phyloP scores from a whole-genome alignment of 2,329 filamentous ascomycete genomes.

The Ophiocordyceps unilateralis region DNA sequence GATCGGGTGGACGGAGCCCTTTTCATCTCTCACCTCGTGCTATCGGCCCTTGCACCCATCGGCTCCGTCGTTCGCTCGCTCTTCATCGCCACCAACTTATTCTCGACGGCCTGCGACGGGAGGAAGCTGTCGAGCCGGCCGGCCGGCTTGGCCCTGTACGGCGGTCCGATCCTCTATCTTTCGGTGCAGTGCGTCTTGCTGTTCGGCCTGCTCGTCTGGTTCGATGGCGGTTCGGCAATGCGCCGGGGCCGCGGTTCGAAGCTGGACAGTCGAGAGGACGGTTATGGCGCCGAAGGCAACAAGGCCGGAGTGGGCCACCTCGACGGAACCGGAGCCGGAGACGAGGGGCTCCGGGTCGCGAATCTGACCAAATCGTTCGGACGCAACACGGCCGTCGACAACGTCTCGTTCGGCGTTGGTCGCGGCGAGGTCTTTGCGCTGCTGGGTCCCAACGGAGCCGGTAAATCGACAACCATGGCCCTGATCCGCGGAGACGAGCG shows the following conservation, averaged over 20 bases:
- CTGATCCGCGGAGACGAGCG: constrained; percentile 78
- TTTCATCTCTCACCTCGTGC: constrained; percentile 54
- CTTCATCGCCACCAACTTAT: constrained; percentile 66
- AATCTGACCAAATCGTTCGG: constrained; percentile 70
- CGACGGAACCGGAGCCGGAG: constrained; percentile 5
- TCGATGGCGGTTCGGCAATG: constrained; percentile 44
- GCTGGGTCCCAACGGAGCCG: constrained; percentile 79
- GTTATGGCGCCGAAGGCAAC: background rate
- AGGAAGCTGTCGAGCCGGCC: constrained; percentile 49
- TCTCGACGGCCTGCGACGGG: constrained; percentile 60
- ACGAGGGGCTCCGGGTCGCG: constrained; percentile 59
- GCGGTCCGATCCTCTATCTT: constrained; percentile 72
- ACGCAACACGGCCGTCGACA: constrained; percentile 63
- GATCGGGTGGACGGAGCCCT: constrained; percentile 51
- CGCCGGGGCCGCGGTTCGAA: too few relatives aligned
- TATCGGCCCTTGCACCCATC: constrained; percentile 59
- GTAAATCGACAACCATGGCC: constrained; percentile 79
- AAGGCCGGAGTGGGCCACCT: background rate
- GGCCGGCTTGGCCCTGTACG: constrained; percentile 55
- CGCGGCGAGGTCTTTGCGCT: constrained; percentile 76
- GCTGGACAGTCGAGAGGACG: background rate
- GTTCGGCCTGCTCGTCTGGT: constrained; percentile 59
- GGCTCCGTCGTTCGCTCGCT: constrained; percentile 58
- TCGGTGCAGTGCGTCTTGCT: constrained; percentile 55
- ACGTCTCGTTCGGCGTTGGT: constrained; percentile 68